Conservation (phyloP, 495 filamentous ascomycete species). For the Penicillium bialowiezense region DNA sequence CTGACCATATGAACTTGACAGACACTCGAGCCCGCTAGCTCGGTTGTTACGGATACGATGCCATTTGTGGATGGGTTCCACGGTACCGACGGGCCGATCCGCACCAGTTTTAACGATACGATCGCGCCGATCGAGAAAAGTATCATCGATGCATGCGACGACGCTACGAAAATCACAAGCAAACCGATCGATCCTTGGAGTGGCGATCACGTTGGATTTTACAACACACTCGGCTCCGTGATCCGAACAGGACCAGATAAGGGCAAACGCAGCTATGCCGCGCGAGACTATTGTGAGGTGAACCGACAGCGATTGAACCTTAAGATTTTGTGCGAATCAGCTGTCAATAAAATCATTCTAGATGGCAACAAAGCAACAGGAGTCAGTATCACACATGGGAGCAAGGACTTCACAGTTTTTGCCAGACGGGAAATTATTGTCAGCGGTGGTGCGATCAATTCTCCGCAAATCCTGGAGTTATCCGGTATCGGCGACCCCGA, state of each 20-base stretch:
- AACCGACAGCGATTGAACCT: conserved; percentile 20
- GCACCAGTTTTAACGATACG: conserved; percentile 28
- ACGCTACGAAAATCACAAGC: conserved; percentile 8
- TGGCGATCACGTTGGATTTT: conserved; percentile 34
- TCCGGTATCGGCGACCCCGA: conserved; percentile 50
- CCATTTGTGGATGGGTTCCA: too few relatives aligned
- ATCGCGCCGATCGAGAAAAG: conserved; percentile 20
- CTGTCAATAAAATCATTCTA: conserved; percentile 24
- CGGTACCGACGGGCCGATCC: conserved; percentile 25
- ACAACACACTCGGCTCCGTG: conserved; percentile 32
- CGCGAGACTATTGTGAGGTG: conserved; percentile 25
- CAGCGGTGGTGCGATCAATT: conserved; percentile 47
- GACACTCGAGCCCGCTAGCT: too few relatives aligned
- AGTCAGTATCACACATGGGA: too few relatives aligned
- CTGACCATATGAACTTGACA: too few relatives aligned
- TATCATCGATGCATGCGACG: conserved; percentile 25
- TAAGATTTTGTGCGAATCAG: conserved; percentile 27
- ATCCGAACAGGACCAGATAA: conserved; percentile 36
- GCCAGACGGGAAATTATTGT: too few relatives aligned
- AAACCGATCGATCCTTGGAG: conserved; percentile 30
- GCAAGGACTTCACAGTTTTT: too few relatives aligned
- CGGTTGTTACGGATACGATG: too few relatives aligned
- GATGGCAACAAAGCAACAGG: too few relatives aligned
- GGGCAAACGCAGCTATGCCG: conserved; percentile 52
- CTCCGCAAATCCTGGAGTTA: conserved; percentile 55